A percentile compares a stretch with the other conserved stretches of the same genome.
These are phyloP conservation scores for Beauveria brongniartii DNA, from an alignment of 2,329 filamentous ascomycete species.

Conservation along the genomic window DNA sequence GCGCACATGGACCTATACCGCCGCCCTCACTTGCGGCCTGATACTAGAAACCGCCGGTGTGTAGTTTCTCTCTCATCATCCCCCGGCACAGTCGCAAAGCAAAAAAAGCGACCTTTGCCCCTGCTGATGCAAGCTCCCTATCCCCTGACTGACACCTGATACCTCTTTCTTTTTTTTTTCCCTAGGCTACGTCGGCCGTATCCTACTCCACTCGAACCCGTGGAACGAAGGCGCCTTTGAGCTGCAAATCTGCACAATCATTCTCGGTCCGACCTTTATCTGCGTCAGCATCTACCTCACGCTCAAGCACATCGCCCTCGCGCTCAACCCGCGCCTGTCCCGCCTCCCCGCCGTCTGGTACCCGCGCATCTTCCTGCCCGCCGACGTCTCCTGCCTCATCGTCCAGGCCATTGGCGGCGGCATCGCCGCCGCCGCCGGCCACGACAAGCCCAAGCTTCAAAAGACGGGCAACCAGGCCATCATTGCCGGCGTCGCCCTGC, in stretches of 20 bases:
- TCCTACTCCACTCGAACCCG: conserved; percentile 43
- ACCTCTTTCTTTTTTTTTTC: conserved; percentile 5
- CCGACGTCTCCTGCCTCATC: conserved; percentile 49
- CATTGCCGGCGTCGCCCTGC: conserved; percentile 45
- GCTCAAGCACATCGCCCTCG: conserved; percentile 49
- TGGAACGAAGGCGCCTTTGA: conserved; percentile 48
- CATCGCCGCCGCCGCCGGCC: conserved; percentile 42
- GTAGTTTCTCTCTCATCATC: neutral
- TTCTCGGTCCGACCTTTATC: conserved; percentile 51
- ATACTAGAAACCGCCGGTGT: conserved; percentile 43
- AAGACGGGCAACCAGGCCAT: conserved; percentile 41
- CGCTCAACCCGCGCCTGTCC: conserved; percentile 41
- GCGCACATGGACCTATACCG: conserved; percentile 47
- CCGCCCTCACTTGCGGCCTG: conserved; percentile 40
- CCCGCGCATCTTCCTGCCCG: conserved; percentile 50
- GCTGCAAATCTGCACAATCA: conserved; percentile 51
- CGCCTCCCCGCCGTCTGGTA: conserved; percentile 43
- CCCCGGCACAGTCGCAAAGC: neutral
- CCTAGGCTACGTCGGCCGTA: conserved; percentile 45
- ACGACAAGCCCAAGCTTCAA: conserved; percentile 31
- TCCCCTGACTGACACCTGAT: neutral
- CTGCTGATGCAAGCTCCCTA: too few species aligned
- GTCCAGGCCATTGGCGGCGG: conserved; percentile 52
- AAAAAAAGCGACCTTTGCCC: too few species aligned
- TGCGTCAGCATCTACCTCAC: conserved; percentile 57